A percentile compares a stretch with the other conserved stretches of the same genome.
Evolutionary conservation across 192 early-diverging fungal genomes (phyloP).

Genomic region (Coemansia sp.): DNA sequence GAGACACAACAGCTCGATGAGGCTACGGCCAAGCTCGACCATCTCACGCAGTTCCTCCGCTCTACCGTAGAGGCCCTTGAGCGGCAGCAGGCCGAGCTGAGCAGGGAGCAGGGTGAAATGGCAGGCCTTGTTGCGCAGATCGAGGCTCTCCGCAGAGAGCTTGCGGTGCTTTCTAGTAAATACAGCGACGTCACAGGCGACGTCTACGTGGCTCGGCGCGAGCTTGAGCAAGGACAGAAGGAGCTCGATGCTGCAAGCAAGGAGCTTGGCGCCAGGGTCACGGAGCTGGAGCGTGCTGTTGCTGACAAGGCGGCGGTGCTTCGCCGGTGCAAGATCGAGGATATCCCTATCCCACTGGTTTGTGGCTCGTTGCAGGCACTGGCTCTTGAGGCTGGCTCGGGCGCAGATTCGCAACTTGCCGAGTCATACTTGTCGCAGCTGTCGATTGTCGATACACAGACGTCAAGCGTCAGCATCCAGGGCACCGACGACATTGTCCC

Average conservation of each 20-base stretch:
- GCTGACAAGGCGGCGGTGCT: slow-evolving; percentile 79
- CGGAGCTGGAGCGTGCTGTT: slow-evolving; percentile 73
- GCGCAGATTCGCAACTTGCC: slow-evolving; percentile 35
- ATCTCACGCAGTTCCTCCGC: slow-evolving; percentile 53
- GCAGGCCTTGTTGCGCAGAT: slow-evolving; percentile 42
- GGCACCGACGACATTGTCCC: slow-evolving; percentile 29
- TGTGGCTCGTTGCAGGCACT: slow-evolving; percentile 74
- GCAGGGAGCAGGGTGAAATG: slow-evolving; percentile 55
- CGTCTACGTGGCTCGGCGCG: slow-evolving; percentile 62
- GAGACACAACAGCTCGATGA: slow-evolving; percentile 69
- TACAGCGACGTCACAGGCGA: slow-evolving; percentile 58
- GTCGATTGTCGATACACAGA: slow-evolving; percentile 45
- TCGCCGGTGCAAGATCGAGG: slow-evolving; percentile 88
- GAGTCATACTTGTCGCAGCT: slow-evolving; percentile 45
- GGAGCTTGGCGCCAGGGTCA: slow-evolving; percentile 31
- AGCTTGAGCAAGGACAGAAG: slow-evolving; percentile 64
- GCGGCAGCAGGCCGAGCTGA: slow-evolving; percentile 42
- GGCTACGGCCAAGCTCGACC: slow-evolving; percentile 58
- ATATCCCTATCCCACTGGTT: slow-evolving; percentile 81
- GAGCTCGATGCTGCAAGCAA: slow-evolving; percentile 53
- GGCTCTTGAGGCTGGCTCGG: slow-evolving; percentile 61
- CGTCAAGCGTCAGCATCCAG: slow-evolving; percentile 17
- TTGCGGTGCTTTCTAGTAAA: slow-evolving; percentile 50
- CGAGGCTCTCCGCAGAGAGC: slow-evolving; percentile 48
- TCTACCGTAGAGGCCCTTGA: slow-evolving; percentile 41